Conservation (phyloP, 768 basidiomycete genomes). For the Exidia glandulosa region DNA sequence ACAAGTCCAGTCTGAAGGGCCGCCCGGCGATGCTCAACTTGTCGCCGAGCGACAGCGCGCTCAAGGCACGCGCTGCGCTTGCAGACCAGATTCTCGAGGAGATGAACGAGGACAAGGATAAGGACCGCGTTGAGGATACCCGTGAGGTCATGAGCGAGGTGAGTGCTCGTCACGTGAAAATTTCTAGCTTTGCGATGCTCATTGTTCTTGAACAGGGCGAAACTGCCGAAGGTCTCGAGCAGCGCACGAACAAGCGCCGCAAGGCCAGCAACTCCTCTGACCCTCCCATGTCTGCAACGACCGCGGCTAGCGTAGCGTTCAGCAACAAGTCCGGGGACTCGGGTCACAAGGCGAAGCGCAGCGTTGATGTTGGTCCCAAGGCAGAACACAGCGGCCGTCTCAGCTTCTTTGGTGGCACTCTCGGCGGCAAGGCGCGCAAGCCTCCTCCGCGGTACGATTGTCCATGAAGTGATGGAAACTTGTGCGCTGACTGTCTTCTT, state of each 20-base stretch:
- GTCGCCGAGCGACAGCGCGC: constrained; percentile 49
- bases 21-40: constrained; percentile 12
- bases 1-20: background rate
- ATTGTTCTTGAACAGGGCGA: background rate
- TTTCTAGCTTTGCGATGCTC: background rate
- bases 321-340: background rate
- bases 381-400: constrained; percentile 36
- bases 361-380: constrained; percentile 31
- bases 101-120: background rate
- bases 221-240: background rate
- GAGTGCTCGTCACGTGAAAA: constrained; percentile 14
- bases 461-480: constrained; percentile 5
- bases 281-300: background rate
- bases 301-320: background rate
- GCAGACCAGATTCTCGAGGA: constrained; percentile 5
- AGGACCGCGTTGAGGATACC: constrained; percentile 40
- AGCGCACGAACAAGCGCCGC: background rate
- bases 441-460: constrained; percentile 68
- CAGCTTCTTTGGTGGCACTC: constrained; percentile 70
- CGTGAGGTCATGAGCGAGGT: constrained; percentile 59
- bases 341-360: constrained; percentile 35
- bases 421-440: constrained; percentile 60
- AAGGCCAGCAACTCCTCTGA: background rate
- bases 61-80: constrained; percentile 32
- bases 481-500: background rate